A percentile compares a stretch with the other conserved stretches of the same genome.
Conservation (phyloP, 306 rosid species). For the Acacia confusa region DNA sequence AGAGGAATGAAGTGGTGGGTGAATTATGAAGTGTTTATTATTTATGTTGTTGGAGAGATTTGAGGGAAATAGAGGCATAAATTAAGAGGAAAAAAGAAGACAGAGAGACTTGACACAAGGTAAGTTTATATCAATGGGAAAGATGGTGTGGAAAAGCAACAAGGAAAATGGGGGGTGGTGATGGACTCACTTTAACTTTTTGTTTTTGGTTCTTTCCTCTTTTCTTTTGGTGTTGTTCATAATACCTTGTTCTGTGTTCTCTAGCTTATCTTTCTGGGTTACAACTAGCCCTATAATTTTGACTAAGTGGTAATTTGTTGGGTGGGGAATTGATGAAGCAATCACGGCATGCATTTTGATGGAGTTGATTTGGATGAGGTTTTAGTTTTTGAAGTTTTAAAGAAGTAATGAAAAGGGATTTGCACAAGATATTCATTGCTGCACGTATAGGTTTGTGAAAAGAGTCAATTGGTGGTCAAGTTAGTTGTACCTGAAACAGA, state of each 20-base stretch:
- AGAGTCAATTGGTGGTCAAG: slow-evolving; percentile 37
- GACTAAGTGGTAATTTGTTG: slow-evolving; percentile 46
- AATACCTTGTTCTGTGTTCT: slow-evolving; percentile 30
- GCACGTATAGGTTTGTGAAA: slow-evolving; percentile 12
- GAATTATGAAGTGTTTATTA: neutral
- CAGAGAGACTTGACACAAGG: slow-evolving; percentile 27
- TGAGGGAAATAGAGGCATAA: neutral
- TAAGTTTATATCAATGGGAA: slow-evolving; percentile 36
- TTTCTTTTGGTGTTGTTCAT: slow-evolving; percentile 25
- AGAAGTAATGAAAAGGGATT: neutral
- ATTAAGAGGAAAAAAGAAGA: neutral
- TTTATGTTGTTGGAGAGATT: neutral
- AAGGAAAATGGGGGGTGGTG: slow-evolving; percentile 27
- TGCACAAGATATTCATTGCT: slow-evolving; percentile 13
- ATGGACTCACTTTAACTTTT: slow-evolving; percentile 31
- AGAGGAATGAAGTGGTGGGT: neutral
- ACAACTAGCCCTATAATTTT: slow-evolving; percentile 38
- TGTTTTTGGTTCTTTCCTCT: neutral
- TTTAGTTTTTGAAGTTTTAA: neutral
- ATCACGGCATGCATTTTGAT: slow-evolving; percentile 36
- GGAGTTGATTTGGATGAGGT: neutral
- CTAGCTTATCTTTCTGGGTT: slow-evolving; percentile 38
- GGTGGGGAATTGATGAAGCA: slow-evolving; percentile 60
- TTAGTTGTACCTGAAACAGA: slow-evolving; percentile 31
- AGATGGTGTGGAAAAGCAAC: slow-evolving; percentile 49